Evolutionary conservation across 306 rosid species (phyloP).

Genomic region (Prunus armeniaca): DNA sequence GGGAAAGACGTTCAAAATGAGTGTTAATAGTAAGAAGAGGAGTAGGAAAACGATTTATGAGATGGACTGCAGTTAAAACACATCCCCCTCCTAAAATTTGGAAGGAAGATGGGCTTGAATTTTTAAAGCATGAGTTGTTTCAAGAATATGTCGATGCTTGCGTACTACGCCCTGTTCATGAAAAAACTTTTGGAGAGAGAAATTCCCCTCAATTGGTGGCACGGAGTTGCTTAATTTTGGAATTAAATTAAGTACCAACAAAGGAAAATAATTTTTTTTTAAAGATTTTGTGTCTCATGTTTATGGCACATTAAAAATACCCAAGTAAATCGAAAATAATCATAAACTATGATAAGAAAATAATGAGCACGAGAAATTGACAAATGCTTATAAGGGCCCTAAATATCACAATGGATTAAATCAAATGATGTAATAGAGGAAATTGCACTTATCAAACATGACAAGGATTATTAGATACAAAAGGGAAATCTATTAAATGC

Average conservation of each 20-base stretch:
- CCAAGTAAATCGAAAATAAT: background rate
- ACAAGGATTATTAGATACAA: background rate
- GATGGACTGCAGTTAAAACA: too few relatives aligned
- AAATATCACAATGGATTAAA: conserved; percentile 1
- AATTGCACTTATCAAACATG: background rate
- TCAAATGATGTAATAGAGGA: background rate
- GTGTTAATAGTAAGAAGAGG: too few relatives aligned
- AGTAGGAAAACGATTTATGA: too few relatives aligned
- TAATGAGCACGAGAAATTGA: background rate
- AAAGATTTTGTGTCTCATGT: background rate
- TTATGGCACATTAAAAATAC: background rate
- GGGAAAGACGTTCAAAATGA: too few relatives aligned
- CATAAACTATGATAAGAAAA: background rate
- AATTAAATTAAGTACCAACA: background rate
- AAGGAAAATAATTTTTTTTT: background rate
- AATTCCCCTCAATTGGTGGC: background rate
- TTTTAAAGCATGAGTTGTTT: too few relatives aligned
- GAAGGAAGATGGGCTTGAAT: too few relatives aligned
- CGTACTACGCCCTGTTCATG: too few relatives aligned
- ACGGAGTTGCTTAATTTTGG: background rate
- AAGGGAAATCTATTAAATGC: background rate
- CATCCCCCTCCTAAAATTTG: too few relatives aligned
- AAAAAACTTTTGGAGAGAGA: too few relatives aligned
- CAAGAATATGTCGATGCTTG: too few relatives aligned
- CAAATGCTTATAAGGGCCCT: background rate